Base-by-base conservation (phyloP, 352 stramenopile species). In the Globisporangium polare region DNA sequence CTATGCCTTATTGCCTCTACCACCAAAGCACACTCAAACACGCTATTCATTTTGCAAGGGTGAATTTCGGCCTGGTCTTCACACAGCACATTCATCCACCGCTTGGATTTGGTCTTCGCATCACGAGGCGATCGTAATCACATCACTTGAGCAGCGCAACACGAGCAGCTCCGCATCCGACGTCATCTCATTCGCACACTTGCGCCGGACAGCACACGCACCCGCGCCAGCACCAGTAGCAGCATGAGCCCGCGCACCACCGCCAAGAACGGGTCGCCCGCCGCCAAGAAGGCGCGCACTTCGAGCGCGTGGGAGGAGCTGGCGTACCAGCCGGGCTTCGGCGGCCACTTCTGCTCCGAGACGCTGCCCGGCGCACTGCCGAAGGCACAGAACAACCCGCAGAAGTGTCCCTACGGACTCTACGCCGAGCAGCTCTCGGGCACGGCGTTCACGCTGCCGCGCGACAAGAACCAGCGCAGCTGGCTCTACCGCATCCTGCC, bases 391-490 rank as follows among this genome's bases (percentile, higher is more conserved):
- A 99, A 98, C 81, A 98, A 94, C 73, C 96, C 96, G 46, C 94
- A 98, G 64, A 78, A 89, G 65, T 97, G 94, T 43, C 80, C 95
- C 1, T 97, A 97, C 59, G 88, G 90, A 8, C 75, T 98, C 39
- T 97, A 96, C 62, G 84, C 96, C 4, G 96, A 99, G 77, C 95
- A 99, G 71, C 68, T 99, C 33, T 98, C 92, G 20, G 96, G 96
- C 46, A 98, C 95, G 53, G 95, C 96, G 29, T 99, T 99, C 80
- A 99, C 96, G 26, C 65, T 95, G 58, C 94, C 95, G 49, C 86
- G 95, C 24, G 74, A 86, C 65, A 86, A 75, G 55, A 96, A 96
- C 73, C 80, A 96, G 61, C 84, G 82, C 75, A 95, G 79, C 45
- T 99, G 96, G 96, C 66, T 98, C 54, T 99, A 99, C 74, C 85